These are phyloP conservation scores for Hypocrella siamensis DNA, from an alignment of 2,329 filamentous ascomycete species.

Conservation along the genomic window DNA sequence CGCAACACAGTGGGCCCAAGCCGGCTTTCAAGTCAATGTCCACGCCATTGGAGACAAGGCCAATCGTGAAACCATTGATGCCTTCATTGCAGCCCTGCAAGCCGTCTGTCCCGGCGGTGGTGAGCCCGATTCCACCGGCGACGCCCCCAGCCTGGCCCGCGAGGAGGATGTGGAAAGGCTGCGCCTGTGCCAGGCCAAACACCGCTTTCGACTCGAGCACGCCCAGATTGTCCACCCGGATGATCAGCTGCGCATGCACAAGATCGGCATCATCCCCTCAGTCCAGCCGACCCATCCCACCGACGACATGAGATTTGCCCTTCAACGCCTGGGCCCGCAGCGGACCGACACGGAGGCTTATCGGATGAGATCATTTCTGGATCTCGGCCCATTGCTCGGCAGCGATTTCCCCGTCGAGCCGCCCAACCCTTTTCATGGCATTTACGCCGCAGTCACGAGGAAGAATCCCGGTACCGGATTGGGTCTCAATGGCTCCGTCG, in stretches of 20 bases:
- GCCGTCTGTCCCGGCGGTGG: conserved; percentile 28
- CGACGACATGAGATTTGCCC: conserved; percentile 54
- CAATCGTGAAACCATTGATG: conserved; percentile 48
- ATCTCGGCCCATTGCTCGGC: conserved; percentile 40
- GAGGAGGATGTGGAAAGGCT: too few relatives aligned
- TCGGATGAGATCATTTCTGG: conserved; percentile 46
- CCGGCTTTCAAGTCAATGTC: conserved; percentile 54
- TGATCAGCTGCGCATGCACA: conserved; percentile 44
- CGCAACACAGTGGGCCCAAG: conserved; percentile 39
- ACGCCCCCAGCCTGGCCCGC: too few relatives aligned
- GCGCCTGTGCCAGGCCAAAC: conserved; percentile 33
- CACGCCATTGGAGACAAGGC: conserved; percentile 59
- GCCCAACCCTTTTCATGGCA: conserved; percentile 49
- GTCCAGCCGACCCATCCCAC: conserved; percentile 61
- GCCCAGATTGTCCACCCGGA: conserved; percentile 52
- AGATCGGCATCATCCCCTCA: conserved; percentile 47
- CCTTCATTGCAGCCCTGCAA: conserved; percentile 41
- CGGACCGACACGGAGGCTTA: conserved; percentile 44
- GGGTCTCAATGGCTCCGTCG: conserved; percentile 26
- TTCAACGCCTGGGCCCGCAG: conserved; percentile 37
- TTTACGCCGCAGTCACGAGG: conserved; percentile 51
- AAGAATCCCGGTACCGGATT: conserved; percentile 40
- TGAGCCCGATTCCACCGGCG: conserved; percentile 8
- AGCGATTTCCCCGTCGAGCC: conserved; percentile 62
- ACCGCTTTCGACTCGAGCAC: conserved; percentile 55